These are phyloP conservation scores for Neocallimastix lanati DNA, from an alignment of 192 early-diverging fungal genomes.

Conservation along the genomic window DNA sequence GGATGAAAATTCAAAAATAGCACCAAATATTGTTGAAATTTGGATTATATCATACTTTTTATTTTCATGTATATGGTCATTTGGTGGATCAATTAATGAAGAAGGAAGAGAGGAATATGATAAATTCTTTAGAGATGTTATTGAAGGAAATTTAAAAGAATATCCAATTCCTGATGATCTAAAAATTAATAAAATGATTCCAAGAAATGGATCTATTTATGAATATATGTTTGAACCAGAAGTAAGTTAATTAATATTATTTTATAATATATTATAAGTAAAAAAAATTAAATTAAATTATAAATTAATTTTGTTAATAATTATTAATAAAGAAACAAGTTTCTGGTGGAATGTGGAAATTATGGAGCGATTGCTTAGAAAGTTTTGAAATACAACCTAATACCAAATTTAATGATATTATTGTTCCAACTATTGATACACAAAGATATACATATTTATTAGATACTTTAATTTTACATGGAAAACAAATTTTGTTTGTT, in stretches of 20 bases:
- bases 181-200: constrained; percentile 33
- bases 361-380: constrained; percentile 29
- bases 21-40: constrained; percentile 15
- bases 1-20: background rate
- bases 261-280: background rate
- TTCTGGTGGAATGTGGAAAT: constrained; percentile 17
- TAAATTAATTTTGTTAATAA: constrained; percentile 7
- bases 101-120: constrained; percentile 34
- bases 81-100: constrained; percentile 32
- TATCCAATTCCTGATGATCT: constrained; percentile 16
- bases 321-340: background rate
- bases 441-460: constrained; percentile 36
- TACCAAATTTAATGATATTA: constrained; percentile 38
- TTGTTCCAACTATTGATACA: constrained; percentile 41
- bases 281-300: background rate
- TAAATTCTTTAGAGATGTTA: constrained; percentile 20
- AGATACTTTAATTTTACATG: constrained; percentile 30
- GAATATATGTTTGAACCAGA: background rate
- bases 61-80: constrained; percentile 31
- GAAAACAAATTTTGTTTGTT: constrained; percentile 24
- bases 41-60: constrained; percentile 30
- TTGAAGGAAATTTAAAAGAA: constrained; percentile 21
- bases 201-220: constrained; percentile 10
- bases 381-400: constrained; percentile 17
- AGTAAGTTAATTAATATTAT: background rate